Evolutionary conservation across 2,329 filamentous ascomycete genomes (phyloP), one percentile per base, ranked within the genome.

Genomic region (Teratosphaeria nubilosa): DNA sequence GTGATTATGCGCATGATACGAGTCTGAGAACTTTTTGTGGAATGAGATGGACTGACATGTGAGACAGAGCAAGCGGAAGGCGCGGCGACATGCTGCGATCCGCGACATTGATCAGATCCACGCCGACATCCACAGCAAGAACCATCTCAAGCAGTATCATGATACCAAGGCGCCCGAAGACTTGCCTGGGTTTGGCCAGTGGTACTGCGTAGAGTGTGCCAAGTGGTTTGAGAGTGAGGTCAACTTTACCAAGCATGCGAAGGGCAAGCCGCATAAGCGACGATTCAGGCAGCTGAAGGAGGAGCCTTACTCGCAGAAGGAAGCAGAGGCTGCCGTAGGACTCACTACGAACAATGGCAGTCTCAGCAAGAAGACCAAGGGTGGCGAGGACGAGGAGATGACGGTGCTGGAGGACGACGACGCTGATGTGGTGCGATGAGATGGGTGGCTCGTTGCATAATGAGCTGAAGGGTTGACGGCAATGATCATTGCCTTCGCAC

Each of bases 51-150:
- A 10, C 41, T 48, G 16, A 48, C 41, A 48, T 11, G 41, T 48
- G 41, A 53, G 5, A 57, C 71, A 78, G 59, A 78, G 75, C 41
- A 78, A 78, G 67, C 75, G 75, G 66, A 78, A 78, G 73, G 77
- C 77, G 60, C 71, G 75, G 53, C 72, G 74, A 53, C 70, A 75
- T 63, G 76, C 68, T 69, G 53, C 53, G 16, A 55, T 55, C 37
- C 94, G 94, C 74, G 92, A 95, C 74, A 80, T 96, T 69, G 94
- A 99, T 74, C 91, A 97, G 76, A 85, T 97, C 74, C 85, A 91
- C 70, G 84, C 85, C 64, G 94, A 99, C 73, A 75, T 96, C 58
- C 78, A 81, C 63, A 88, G 86, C 32, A 82, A 89, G 22, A 88
- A 86, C 72, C 91, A 97, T 70, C 83, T 99, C 34, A 77, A 84